phyloP scores from a whole-genome alignment of 2,329 filamentous ascomycete genomes.

The Fusarium sp. region DNA sequence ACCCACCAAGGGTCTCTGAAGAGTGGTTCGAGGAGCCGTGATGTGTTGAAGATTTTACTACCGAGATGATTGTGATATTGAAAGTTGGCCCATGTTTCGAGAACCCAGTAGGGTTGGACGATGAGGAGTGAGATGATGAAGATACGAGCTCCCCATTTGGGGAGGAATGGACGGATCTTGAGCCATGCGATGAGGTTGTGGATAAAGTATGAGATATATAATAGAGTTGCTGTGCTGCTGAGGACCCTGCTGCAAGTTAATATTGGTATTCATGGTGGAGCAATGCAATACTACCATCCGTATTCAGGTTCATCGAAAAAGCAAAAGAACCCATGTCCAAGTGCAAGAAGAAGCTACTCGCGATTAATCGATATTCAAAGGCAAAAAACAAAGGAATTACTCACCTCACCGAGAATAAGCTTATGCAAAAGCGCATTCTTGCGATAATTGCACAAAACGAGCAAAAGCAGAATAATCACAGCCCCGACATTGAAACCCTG shows the following conservation, averaged over 20 bases:
- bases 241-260: background rate
- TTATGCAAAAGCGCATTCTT: conserved; percentile 21
- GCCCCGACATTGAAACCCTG: conserved; percentile 23
- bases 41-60: conserved; percentile 2
- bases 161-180: conserved; percentile 18
- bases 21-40: conserved; percentile 11
- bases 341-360: conserved; percentile 7
- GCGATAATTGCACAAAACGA: conserved; percentile 25
- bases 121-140: conserved; percentile 16
- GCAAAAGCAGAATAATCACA: background rate
- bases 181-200: conserved; percentile 28
- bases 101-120: conserved; percentile 23
- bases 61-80: conserved; percentile 27
- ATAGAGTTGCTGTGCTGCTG: conserved; percentile 17
- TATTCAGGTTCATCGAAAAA: conserved; percentile 23
- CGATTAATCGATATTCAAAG: background rate
- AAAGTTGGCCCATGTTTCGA: conserved; percentile 29
- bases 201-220: conserved; percentile 24
- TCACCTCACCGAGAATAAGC: conserved; percentile 23
- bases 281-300: conserved; percentile 4
- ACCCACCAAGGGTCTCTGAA: conserved; percentile 29
- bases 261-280: rapidly evolving
- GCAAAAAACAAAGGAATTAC: background rate
- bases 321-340: conserved; percentile 22
- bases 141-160: conserved; percentile 11